phyloP scores from a whole-genome alignment of 2,329 filamentous ascomycete genomes.

The Tolypocladium nubicola region DNA sequence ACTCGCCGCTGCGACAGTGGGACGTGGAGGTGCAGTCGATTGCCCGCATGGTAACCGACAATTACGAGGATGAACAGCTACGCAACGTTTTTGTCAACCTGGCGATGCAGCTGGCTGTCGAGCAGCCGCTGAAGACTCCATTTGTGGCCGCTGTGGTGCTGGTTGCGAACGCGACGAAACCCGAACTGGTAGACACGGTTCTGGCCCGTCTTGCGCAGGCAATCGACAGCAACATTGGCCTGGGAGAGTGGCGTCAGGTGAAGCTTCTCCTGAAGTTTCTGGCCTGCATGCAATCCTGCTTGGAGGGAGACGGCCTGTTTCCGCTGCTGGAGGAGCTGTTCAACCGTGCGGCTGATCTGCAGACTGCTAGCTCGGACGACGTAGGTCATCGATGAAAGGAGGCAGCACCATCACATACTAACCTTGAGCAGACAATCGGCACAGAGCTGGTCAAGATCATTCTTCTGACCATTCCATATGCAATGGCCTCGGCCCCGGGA shows the following conservation, averaged over 20 bases:
- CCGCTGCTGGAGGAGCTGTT: slow-evolving; percentile 84
- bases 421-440: slow-evolving; percentile 42
- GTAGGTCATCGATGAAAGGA: slow-evolving; percentile 38
- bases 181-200: slow-evolving; percentile 63
- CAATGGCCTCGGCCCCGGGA: slow-evolving; percentile 62
- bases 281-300: slow-evolving; percentile 70
- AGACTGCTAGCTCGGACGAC: slow-evolving; percentile 88
- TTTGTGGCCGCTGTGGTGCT: slow-evolving; percentile 81
- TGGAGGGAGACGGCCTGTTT: slow-evolving; percentile 79
- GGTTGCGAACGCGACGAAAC: slow-evolving; percentile 65
- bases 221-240: slow-evolving; percentile 56
- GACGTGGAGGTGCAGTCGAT: slow-evolving; percentile 69
- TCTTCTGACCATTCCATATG: slow-evolving; percentile 84
- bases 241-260: slow-evolving; percentile 78
- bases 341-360: slow-evolving; percentile 77
- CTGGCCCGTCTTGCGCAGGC: slow-evolving; percentile 50
- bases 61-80: slow-evolving; percentile 77
- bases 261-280: slow-evolving; percentile 87
- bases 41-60: slow-evolving; percentile 67
- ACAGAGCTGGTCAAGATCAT: slow-evolving; percentile 96
- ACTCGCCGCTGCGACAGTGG: slow-evolving; percentile 67
- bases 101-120: slow-evolving; percentile 63
- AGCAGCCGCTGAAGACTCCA: slow-evolving; percentile 97
- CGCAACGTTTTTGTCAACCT: slow-evolving; percentile 64
- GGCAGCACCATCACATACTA: neutral